Conservation (phyloP, 768 basidiomycete genomes). For the Strobilomyces echinocephalus region DNA sequence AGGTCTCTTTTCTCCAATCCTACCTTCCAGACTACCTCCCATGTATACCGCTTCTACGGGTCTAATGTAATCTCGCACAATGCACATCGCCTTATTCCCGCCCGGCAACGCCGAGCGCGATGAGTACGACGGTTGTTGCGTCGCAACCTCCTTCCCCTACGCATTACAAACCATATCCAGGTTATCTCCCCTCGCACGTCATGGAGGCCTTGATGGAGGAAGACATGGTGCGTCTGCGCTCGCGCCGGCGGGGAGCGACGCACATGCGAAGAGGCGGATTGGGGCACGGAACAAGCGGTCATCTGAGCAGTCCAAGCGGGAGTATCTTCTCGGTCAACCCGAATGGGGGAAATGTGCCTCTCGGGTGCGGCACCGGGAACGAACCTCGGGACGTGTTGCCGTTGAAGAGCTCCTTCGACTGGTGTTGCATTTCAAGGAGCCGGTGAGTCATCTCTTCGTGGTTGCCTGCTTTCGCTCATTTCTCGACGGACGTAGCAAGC, state of each 20-base stretch:
- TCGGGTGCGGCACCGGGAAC: constrained; percentile 74
- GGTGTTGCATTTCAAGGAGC: constrained; percentile 97
- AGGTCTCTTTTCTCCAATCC: constrained; percentile 33
- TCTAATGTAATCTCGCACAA: too few species aligned
- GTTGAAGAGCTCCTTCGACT: constrained; percentile 87
- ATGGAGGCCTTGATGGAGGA: constrained; percentile 90
- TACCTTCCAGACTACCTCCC: too few species aligned
- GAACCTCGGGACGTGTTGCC: constrained; percentile 85
- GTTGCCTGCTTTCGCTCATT: constrained; percentile 7
- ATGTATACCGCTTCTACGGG: too few species aligned
- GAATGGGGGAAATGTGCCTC: constrained; percentile 57
- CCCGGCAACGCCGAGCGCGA: constrained; percentile 39
- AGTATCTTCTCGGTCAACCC: constrained; percentile 79
- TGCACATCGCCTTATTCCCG: constrained; percentile 74
- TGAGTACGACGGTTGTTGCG: constrained; percentile 19
- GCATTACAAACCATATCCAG: constrained; percentile 34
- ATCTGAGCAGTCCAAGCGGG: constrained; percentile 62
- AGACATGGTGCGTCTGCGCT: constrained; percentile 86
- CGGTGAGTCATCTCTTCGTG: constrained; percentile 49
- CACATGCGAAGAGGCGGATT: constrained; percentile 41
- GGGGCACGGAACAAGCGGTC: constrained; percentile 35
- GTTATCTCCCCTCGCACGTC: constrained; percentile 70
- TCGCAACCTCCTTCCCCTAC: constrained; percentile 33
- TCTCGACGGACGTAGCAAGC: constrained; percentile 57
- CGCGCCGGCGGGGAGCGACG: constrained; percentile 47